A percentile compares a stretch with the other conserved stretches of the same genome.
phyloP scores from a whole-genome alignment of 495 filamentous ascomycete species.

The Xeromyces bisporus region DNA sequence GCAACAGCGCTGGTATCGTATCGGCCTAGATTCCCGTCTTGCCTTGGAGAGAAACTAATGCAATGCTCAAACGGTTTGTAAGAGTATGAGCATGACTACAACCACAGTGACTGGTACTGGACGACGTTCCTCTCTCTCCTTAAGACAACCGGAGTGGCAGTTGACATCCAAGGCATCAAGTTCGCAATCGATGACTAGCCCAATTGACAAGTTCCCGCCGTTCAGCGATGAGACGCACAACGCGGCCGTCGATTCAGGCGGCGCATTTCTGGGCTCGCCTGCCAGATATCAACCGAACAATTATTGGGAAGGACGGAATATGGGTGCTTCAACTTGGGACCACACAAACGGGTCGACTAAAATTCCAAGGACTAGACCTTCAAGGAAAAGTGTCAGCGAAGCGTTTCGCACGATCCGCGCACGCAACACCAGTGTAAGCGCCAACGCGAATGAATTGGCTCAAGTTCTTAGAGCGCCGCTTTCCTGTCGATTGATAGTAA shows the following conservation, averaged over 20 bases:
- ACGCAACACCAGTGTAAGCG: conserved; percentile 66
- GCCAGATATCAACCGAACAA: conserved; percentile 19
- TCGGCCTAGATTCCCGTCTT: neutral
- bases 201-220: conserved; percentile 27
- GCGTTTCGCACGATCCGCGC: conserved; percentile 65
- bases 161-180: conserved; percentile 12
- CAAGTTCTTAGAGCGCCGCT: conserved; percentile 81
- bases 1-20: neutral
- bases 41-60: neutral
- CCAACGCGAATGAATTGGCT: conserved; percentile 84
- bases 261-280: conserved; percentile 12
- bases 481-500: conserved; percentile 71
- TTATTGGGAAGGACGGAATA: conserved; percentile 23
- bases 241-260: conserved; percentile 9
- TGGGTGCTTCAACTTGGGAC: conserved; percentile 16
- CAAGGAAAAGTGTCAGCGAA: conserved; percentile 73
- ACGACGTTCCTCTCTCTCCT: conserved; percentile 26
- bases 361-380: conserved; percentile 42
- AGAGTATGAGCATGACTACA: conserved; percentile 21
- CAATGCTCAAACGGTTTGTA: conserved; percentile 2
- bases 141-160: conserved; percentile 25
- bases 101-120: conserved; percentile 29
- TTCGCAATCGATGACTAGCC: conserved; percentile 21
- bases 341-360: conserved; percentile 25
- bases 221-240: conserved; percentile 23